Conservation (phyloP, 805 yeast species). For the Barnettozyma californica region DNA sequence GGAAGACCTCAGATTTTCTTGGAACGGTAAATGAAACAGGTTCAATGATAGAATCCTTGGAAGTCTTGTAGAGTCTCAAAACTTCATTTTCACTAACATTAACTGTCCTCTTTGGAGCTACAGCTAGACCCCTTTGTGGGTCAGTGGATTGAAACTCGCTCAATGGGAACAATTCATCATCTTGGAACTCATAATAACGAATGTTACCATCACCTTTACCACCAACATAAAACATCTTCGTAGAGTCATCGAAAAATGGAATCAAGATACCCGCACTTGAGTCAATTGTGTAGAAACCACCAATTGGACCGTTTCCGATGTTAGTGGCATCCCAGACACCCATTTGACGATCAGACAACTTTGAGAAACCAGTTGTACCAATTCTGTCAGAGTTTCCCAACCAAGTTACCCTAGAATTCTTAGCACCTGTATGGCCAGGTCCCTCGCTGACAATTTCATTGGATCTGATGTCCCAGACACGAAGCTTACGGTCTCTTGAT, state of each 20-base stretch:
- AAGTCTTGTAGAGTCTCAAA: conserved; percentile 77
- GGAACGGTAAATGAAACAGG: conserved; percentile 93
- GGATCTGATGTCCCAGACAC: conserved; percentile 86
- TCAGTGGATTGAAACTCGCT: conserved; percentile 88
- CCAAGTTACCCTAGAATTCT: conserved; percentile 85
- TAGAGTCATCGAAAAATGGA: conserved; percentile 84
- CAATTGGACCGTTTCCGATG: conserved; percentile 76
- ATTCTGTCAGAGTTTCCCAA: conserved; percentile 80
- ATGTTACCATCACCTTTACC: conserved; percentile 99
- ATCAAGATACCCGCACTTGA: conserved; percentile 89
- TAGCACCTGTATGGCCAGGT: conserved; percentile 88
- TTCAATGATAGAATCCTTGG: conserved; percentile 77
- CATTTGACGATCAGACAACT: conserved; percentile 88
- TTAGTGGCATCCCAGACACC: conserved; percentile 87
- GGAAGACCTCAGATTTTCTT: conserved; percentile 88
- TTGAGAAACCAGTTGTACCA: conserved; percentile 91
- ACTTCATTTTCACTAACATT: conserved; percentile 82
- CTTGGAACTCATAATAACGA: conserved; percentile 84
- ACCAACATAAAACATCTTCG: conserved; percentile 77
- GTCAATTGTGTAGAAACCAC: conserved; percentile 82
- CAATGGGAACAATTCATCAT: conserved; percentile 75
- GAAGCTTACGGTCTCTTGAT: conserved; percentile 81
- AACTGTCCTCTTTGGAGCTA: conserved; percentile 78
- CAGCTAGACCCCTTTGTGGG: conserved; percentile 94
- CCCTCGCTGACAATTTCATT: conserved; percentile 79